Evolutionary conservation across 805 yeast genomes (phyloP).

Genomic region (Metschnikowia henanensis): DNA sequence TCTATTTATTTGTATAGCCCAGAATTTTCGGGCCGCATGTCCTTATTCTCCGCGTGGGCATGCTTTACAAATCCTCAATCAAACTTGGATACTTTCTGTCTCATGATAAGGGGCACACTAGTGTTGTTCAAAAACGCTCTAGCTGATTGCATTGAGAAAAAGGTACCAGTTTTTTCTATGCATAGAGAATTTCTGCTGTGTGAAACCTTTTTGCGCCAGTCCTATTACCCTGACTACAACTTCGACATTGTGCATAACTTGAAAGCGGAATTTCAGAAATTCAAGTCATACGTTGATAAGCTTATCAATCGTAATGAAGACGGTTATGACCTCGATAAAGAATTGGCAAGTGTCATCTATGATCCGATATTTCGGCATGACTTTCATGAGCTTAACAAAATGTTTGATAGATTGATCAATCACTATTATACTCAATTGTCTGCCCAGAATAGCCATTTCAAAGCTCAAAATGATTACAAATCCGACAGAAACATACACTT

Average conservation of each 20-base stretch:
- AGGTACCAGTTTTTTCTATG: slow-evolving; percentile 5
- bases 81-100: slow-evolving; percentile 30
- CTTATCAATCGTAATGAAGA: slow-evolving; percentile 8
- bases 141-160: slow-evolving; percentile 7
- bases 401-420: slow-evolving; percentile 27
- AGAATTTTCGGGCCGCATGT: slow-evolving; percentile 39
- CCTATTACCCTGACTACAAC: slow-evolving; percentile 35
- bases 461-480: slow-evolving; percentile 12
- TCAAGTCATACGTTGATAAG: slow-evolving; percentile 24
- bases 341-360: slow-evolving; percentile 6
- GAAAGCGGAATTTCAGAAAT: slow-evolving; percentile 24
- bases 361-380: slow-evolving; percentile 19
- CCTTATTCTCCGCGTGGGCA: slow-evolving; percentile 37
- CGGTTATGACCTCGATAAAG: slow-evolving; percentile 8
- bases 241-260: slow-evolving; percentile 30
- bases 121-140: slow-evolving; percentile 28
- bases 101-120: slow-evolving; percentile 37
- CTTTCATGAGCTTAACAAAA: slow-evolving; percentile 29
- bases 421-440: slow-evolving; percentile 27
- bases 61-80: slow-evolving; percentile 34
- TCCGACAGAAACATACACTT: slow-evolving; percentile 23
- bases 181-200: slow-evolving; percentile 20
- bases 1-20: slow-evolving; percentile 30
- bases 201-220: slow-evolving; percentile 22
- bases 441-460: slow-evolving; percentile 28